Percentiles rank a stretch among this genome's conserved stretches.
Conservation (phyloP, 108 stramenopile genomes). For the Pseudonitzschia multistriata region DNA sequence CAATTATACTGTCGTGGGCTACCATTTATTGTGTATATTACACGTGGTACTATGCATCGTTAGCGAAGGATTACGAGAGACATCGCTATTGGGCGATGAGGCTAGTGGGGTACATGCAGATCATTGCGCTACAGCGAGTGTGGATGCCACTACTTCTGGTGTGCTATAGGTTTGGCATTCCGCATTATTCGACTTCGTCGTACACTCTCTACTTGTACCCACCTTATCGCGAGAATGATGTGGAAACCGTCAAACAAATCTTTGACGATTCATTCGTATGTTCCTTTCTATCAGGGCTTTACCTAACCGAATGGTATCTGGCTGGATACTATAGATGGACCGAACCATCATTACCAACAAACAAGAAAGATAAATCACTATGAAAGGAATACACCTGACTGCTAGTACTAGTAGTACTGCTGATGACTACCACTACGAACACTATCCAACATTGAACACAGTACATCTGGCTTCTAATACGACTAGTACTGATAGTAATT, state of each 20-base stretch:
- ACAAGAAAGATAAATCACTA: too few species aligned
- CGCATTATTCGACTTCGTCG: too few species aligned
- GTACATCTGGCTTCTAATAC: too few species aligned
- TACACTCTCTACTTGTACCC: conserved; percentile 19
- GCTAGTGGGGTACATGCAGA: conserved; percentile 25
- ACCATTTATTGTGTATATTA: not conserved
- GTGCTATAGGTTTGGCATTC: conserved; percentile 11
- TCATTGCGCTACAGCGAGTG: conserved; percentile 17
- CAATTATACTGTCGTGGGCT: not conserved
- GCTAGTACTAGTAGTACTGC: too few species aligned
- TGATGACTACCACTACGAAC: too few species aligned
- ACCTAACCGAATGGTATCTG: too few species aligned
- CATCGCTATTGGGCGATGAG: conserved; percentile 20
- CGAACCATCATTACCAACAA: too few species aligned
- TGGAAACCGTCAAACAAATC: not conserved
- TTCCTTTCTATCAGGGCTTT: too few species aligned
- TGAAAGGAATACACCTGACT: too few species aligned
- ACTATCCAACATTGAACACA: too few species aligned
- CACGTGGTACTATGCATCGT: conserved; percentile 2
- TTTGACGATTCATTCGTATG: conserved; percentile 28
- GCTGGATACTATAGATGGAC: too few species aligned
- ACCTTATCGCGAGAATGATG: not conserved
- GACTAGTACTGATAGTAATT: too few species aligned
- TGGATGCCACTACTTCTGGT: not conserved
- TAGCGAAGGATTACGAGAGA: conserved; percentile 6